Percentiles rank a stretch among this genome's conserved stretches.
Evolutionary conservation across 2,329 filamentous ascomycete genomes (phyloP).

Genomic region (Tolypocladium tundrense): DNA sequence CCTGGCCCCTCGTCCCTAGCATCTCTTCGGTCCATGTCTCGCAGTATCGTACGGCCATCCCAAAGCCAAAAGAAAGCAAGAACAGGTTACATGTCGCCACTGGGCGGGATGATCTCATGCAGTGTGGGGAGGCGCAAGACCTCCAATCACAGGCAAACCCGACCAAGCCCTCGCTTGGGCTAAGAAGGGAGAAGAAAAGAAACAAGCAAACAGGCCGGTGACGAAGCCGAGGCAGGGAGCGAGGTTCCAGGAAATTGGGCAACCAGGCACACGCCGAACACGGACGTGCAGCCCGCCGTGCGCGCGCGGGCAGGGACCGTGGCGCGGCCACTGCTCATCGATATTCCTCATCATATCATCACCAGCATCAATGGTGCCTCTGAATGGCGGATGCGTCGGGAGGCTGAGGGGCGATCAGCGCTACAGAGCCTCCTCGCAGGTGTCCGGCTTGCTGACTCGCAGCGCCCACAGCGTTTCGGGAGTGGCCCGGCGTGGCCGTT

Average conservation of each 20-base stretch:
- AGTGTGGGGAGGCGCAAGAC: not conserved
- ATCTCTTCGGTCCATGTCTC: not conserved
- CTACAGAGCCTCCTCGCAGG: not conserved
- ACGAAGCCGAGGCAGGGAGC: not conserved
- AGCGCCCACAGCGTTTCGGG: not conserved
- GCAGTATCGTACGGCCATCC: not conserved
- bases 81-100: not conserved
- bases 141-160: not conserved
- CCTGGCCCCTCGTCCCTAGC: too few species aligned
- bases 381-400: not conserved
- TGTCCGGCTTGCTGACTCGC: not conserved
- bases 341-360: not conserved
- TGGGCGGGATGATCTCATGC: not conserved
- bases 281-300: not conserved
- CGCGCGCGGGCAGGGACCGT: not conserved
- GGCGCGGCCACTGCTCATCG: not conserved
- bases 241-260: not conserved
- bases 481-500: not conserved
- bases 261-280: not conserved
- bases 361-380: not conserved
- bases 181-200: not conserved
- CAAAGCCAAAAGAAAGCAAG: not conserved
- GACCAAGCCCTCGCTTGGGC: not conserved
- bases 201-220: not conserved
- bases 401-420: not conserved